Evolutionary conservation across 345 rosid species (phyloP).

Genomic region (Pseudoturritis turrita): DNA sequence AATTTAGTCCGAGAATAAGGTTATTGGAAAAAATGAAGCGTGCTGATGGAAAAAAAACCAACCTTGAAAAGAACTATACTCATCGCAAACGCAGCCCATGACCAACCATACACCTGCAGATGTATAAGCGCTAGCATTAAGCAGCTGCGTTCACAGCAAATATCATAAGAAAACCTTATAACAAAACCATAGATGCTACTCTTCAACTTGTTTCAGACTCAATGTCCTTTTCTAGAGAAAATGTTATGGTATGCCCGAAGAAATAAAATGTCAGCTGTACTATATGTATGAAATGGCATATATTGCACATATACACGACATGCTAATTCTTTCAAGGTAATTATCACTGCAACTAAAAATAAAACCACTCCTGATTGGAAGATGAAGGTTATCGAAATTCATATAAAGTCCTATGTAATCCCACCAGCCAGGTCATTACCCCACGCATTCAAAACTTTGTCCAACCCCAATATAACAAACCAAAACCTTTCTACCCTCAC

Average conservation of each 20-base stretch:
- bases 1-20: neutral
- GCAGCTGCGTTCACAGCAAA: neutral
- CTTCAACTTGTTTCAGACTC: conserved; percentile 4
- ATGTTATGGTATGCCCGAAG: too few species aligned
- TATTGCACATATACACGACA: too few species aligned
- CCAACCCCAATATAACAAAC: neutral
- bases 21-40: neutral
- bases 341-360: too few species aligned
- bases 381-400: neutral
- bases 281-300: too few species aligned
- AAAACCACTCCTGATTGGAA: neutral
- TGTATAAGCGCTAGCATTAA: neutral
- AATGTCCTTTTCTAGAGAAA: neutral
- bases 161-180: neutral
- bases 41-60: neutral
- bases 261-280: too few species aligned
- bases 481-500: neutral
- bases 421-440: neutral
- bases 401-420: neutral
- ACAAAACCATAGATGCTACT: neutral
- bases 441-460: neutral
- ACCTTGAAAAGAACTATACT: conserved; percentile 85
- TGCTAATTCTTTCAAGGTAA: too few species aligned
- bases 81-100: conserved; percentile 76
- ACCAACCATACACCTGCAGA: conserved; percentile 73